phyloP scores from a whole-genome alignment of 2,329 filamentous ascomycete genomes.

The Pyrenophora teres region DNA sequence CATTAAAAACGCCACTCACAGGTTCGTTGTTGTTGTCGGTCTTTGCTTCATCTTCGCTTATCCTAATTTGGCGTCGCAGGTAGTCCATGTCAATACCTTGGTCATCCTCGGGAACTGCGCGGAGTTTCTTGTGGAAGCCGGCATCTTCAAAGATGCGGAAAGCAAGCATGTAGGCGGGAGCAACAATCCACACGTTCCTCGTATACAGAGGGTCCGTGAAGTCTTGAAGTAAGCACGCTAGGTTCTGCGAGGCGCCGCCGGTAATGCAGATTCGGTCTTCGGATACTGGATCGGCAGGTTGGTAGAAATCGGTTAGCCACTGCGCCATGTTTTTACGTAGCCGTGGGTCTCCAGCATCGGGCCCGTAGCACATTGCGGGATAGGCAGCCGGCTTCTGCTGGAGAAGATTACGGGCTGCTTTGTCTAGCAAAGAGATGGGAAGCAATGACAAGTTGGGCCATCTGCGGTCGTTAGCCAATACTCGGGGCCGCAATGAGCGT shows the following conservation, averaged over 20 bases:
- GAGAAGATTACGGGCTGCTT: constrained; percentile 65
- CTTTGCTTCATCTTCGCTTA: constrained; percentile 54
- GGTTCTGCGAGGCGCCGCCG: constrained; percentile 81
- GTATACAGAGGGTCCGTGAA: constrained; percentile 82
- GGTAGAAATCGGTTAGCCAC: constrained; percentile 72
- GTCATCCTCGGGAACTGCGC: constrained; percentile 74
- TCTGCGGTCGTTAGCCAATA: constrained; percentile 49
- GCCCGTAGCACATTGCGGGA: constrained; percentile 76
- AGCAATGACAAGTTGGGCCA: constrained; percentile 71
- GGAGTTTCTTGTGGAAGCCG: constrained; percentile 70
- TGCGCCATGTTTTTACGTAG: constrained; percentile 68
- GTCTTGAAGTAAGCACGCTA: constrained; percentile 76
- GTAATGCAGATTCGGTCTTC: constrained; percentile 75
- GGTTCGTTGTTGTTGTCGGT: constrained; percentile 48
- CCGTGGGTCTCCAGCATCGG: constrained; percentile 65
- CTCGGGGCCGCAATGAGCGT: not conserved
- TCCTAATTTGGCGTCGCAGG: constrained; percentile 57
- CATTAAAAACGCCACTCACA: constrained; percentile 42
- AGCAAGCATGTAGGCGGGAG: constrained; percentile 82
- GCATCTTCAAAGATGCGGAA: constrained; percentile 83
- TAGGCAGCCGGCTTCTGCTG: constrained; percentile 62
- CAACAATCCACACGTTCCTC: constrained; percentile 75
- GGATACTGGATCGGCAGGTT: constrained; percentile 50
- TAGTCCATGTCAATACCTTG: constrained; percentile 74
- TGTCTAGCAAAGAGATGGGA: constrained; percentile 65